Percentiles rank a stretch among this genome's conserved stretches.
Conservation (phyloP, 2,329 filamentous ascomycete genomes). For the Pseudonectria buxi region DNA sequence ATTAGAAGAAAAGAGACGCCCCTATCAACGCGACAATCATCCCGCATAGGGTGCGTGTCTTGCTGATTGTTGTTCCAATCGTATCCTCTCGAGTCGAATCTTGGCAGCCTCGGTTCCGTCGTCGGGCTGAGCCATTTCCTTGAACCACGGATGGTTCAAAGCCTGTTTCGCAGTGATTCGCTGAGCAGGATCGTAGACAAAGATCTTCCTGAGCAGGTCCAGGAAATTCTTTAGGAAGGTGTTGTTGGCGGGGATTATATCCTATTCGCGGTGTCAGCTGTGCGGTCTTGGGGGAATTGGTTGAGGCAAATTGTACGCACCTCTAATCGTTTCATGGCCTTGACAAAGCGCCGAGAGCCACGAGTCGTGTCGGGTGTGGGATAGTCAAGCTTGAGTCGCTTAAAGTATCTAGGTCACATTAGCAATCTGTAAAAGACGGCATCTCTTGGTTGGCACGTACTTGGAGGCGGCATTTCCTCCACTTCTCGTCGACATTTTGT, state of each 20-base stretch:
- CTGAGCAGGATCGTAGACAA: slow-evolving; percentile 59
- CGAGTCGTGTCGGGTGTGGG: slow-evolving; percentile 56
- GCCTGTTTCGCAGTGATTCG: slow-evolving; percentile 62
- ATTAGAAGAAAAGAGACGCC: slow-evolving; percentile 16
- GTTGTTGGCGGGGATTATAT: slow-evolving; percentile 56
- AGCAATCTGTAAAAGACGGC: slow-evolving; percentile 9
- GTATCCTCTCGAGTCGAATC: slow-evolving; percentile 49
- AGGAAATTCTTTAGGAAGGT: slow-evolving; percentile 56
- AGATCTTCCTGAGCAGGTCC: slow-evolving; percentile 59
- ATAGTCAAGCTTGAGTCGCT: slow-evolving; percentile 58
- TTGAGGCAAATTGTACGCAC: slow-evolving; percentile 34
- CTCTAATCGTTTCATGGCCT: slow-evolving; percentile 62
- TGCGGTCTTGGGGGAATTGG: neutral
- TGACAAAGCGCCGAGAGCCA: slow-evolving; percentile 59
- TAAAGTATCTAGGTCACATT: slow-evolving; percentile 52
- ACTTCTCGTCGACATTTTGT: slow-evolving; percentile 49
- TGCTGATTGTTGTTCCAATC: slow-evolving; percentile 31
- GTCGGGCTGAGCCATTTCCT: slow-evolving; percentile 54
- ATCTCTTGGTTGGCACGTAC: slow-evolving; percentile 34
- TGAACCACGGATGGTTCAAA: slow-evolving; percentile 62
- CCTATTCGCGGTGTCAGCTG: slow-evolving; percentile 33
- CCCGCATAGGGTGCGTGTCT: slow-evolving; percentile 17
- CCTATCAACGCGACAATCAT: slow-evolving; percentile 14
- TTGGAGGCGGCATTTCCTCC: slow-evolving; percentile 57
- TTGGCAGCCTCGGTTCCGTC: slow-evolving; percentile 63